Evolutionary conservation across 768 basidiomycete genomes (phyloP), one percentile per base, ranked within the genome.

Genomic region (Pleurotus platypus): DNA sequence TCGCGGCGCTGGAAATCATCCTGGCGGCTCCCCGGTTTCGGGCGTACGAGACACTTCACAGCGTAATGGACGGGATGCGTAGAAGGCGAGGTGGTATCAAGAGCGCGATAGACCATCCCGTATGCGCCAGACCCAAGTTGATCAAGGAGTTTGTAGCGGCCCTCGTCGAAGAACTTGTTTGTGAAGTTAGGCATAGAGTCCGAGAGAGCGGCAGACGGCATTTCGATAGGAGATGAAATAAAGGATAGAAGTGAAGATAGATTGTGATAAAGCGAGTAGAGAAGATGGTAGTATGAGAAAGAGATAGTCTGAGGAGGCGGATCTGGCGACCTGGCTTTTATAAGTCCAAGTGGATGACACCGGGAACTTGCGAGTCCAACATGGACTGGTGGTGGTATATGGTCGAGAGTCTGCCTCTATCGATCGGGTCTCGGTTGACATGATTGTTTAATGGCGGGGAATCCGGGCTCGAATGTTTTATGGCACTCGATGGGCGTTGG

Each of bases 121-220:
- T 89, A 91, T 8, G 87, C 83, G 18, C 92, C 92, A 48, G 82
- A 75, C 50, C 89, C 92, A 56, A 94, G 76, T 54, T 77, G 75
- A 58, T 82, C 78, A 58, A 81, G 66, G 61, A 94, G 77, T 62
- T 77, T 75, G 64, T 88, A 79, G 57, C 80, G 83, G 60, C 83
- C 84, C 59, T 78, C 72, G 70, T 83, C 81, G 64, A 92, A 75
- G 53, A 67, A 62, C 49, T 69, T 66, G 53, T 80, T 81, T 46
- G 77, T 70, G 63, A 85, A 78, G 61, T 83, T 73, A 59, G 81
- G 83, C 65, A 81, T 72, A 37, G 67, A 64, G 39, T 78, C 72
- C 27, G 78, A 72, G 55, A 72, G 69, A 53, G 73, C 63, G 58
- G 69, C 61, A 58, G 72, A 75, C 60, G 69, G 72, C 79, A 80